Base-by-base conservation (phyloP, 352 stramenopile species). In the Achlya hypogyna region DNA sequence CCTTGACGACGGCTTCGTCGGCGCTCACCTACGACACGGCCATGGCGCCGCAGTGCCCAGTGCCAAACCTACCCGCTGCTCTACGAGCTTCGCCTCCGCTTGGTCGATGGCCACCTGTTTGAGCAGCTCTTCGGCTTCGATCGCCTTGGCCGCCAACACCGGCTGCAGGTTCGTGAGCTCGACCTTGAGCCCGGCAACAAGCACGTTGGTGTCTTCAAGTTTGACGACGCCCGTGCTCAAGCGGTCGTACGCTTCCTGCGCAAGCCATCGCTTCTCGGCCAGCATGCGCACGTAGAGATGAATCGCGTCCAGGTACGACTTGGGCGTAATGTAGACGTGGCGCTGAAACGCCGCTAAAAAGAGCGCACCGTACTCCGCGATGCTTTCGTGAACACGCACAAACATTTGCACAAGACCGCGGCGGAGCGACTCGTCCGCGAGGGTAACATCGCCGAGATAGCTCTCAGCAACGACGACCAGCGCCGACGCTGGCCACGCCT, bases 231-330 rank as follows among this genome's bases (percentile, higher is more conserved):
- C 84, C 2, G 75, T 74, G 6, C 72, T 84, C 6, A 93, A 69
- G 0, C 82, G 77, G 6, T 81, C 73, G 0, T 91, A 65, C 43
- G 86, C 89, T 2, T 70, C 69, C 27, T 82, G 72, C 43, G 82
- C 69, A 0, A 42, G 35, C 0, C 32, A 64, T 42, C 78, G 76
- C 51, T 89, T 85, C 23, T 88, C 78, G 0, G 34, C 51, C 49
- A 96, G 80, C 49, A 96, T 88, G 5, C 79, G 69, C n/a, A 86
- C 63, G 28, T 95, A 97, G 22, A 94, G 78, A 4, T 83, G 70
- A 25, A 98, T 92, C 16, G 98, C 68, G 59, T 97, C 90, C 16
- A 98, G 74, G 58, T 96, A 97, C 51, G 95, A 84, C 40, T 92
- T 84, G 23, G 89, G 92, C 6, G 84, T 92, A 22, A 89, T 69